Percentiles rank a stretch among this genome's conserved stretches.
phyloP scores from a whole-genome alignment of 139 green algal genomes.

The Chlamydomonas sp. region DNA sequence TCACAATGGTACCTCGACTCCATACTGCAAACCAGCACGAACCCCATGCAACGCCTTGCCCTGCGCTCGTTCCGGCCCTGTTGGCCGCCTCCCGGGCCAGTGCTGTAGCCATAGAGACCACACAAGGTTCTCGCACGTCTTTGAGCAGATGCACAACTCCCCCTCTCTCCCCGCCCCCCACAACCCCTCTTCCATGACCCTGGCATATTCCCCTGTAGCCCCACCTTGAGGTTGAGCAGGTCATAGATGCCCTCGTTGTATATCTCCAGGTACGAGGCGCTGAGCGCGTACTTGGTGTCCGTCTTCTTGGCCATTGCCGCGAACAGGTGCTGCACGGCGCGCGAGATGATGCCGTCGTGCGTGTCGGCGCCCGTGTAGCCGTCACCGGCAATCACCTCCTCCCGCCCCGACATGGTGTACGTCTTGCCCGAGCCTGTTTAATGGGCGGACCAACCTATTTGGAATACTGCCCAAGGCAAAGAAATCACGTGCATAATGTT shows the following conservation, averaged over 20 bases:
- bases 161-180: no score
- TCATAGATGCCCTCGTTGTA: conserved; percentile 94
- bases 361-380: conserved; percentile 62
- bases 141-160: not conserved
- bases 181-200: not conserved
- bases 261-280: conserved; percentile 87
- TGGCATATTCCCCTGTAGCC: not conserved
- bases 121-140: no score
- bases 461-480: no score
- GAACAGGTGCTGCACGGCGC: conserved; percentile 77
- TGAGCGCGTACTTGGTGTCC: conserved; percentile 56
- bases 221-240: conserved; percentile 63
- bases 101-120: no score
- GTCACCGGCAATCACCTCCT: conserved; percentile 68
- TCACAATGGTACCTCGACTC: no score
- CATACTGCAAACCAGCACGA: no score
- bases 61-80: no score
- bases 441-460: no score
- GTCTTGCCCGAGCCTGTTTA: conserved; percentile 72
- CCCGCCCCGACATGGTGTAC: conserved; percentile 74
- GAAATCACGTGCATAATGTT: no score
- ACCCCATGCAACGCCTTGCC: no score
- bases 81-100: no score
- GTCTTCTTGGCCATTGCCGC: not conserved
- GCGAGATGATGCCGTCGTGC: conserved; percentile 80